These are phyloP conservation scores for Coemansia sp. DNA, from an alignment of 192 early-diverging fungal species.

Conservation along the genomic window DNA sequence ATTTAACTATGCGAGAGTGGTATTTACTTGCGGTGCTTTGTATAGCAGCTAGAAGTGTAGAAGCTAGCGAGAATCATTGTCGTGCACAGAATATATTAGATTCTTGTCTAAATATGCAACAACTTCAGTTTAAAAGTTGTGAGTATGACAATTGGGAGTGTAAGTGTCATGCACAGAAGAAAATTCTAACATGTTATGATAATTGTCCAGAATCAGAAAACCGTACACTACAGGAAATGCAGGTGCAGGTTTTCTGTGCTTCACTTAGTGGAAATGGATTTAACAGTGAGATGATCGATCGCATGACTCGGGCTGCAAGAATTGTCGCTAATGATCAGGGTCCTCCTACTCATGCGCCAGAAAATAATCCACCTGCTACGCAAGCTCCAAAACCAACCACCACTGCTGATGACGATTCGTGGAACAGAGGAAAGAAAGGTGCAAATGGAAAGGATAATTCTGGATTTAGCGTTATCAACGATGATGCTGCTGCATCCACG, in stretches of 20 bases:
- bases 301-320: conserved; percentile 44
- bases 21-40: conserved; percentile 9
- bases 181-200: conserved; percentile 53
- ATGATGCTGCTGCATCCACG: conserved; percentile 14
- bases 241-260: conserved; percentile 49
- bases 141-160: conserved; percentile 53
- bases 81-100: conserved; percentile 55
- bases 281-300: conserved; percentile 42
- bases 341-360: conserved; percentile 6
- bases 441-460: conserved; percentile 8
- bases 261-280: conserved; percentile 41
- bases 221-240: conserved; percentile 55
- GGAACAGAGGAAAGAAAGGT: conserved; percentile 4
- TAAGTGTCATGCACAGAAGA: conserved; percentile 52
- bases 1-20: conserved; percentile 4
- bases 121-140: conserved; percentile 38
- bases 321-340: conserved; percentile 28
- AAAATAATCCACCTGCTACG: not conserved
- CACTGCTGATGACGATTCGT: conserved; percentile 11
- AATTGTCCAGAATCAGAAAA: conserved; percentile 54
- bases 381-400: conserved; percentile 16
- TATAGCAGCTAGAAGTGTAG: not conserved
- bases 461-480: conserved; percentile 33
- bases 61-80: not conserved
- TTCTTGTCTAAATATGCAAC: conserved; percentile 46